Conservation (phyloP, 2,329 filamentous ascomycete genomes). For the Triangularia setosa region DNA sequence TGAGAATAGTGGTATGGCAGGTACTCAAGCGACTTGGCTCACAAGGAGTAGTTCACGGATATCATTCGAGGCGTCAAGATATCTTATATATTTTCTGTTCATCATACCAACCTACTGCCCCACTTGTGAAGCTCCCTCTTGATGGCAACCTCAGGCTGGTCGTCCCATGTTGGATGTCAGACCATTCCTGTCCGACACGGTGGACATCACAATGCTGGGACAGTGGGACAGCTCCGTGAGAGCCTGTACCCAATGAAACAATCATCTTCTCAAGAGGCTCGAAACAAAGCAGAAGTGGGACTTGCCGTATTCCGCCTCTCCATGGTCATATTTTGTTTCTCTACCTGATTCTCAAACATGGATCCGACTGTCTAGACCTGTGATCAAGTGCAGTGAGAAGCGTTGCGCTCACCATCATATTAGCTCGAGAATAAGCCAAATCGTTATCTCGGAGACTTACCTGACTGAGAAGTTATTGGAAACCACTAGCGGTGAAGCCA, state of each 20-base stretch:
- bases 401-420: background rate
- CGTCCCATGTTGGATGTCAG: background rate
- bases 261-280: background rate
- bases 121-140: background rate
- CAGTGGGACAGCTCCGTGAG: background rate
- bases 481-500: constrained; percentile 7
- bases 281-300: background rate
- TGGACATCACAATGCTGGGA: background rate
- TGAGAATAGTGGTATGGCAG: too few relatives aligned
- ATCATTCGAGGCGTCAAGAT: too few relatives aligned
- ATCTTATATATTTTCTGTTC: too few relatives aligned
- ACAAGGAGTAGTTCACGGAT: too few relatives aligned
- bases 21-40: too few relatives aligned
- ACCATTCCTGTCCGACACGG: background rate
- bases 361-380: background rate
- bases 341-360: background rate
- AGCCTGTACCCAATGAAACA: background rate
- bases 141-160: background rate
- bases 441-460: background rate
- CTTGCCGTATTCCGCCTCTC: background rate
- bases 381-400: background rate
- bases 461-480: background rate
- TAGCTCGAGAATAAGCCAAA: background rate
- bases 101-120: background rate
- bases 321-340: background rate